phyloP scores from a whole-genome alignment of 768 basidiomycete genomes.

The Calocera cornea region DNA sequence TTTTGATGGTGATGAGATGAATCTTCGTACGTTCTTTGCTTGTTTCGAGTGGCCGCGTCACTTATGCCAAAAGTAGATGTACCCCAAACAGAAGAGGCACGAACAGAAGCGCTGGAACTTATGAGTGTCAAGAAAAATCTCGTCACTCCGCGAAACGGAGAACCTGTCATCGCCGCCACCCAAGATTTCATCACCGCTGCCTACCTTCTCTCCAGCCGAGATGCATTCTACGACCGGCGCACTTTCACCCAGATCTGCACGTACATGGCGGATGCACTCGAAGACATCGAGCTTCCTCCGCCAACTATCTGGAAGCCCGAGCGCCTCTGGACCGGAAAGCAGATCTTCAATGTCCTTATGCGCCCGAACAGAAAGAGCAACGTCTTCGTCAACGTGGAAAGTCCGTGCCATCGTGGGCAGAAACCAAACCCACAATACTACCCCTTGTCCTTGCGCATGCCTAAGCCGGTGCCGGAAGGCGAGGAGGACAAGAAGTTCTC shows the following conservation, averaged over 20 bases:
- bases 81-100: conserved; percentile 95
- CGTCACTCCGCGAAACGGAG: conserved; percentile 94
- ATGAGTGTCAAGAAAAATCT: conserved; percentile 97
- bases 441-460: conserved; percentile 21
- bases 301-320: conserved; percentile 89
- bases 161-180: conserved; percentile 97
- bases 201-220: conserved; percentile 83
- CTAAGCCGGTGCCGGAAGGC: not conserved
- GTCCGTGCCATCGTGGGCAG: conserved; percentile 82
- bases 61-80: conserved; percentile 49
- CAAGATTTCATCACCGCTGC: conserved; percentile 99
- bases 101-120: conserved; percentile 90
- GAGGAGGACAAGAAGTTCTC: conserved; percentile 27
- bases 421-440: conserved; percentile 53
- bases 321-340: conserved; percentile 94
- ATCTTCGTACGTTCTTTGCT: conserved; percentile 56
- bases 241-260: conserved; percentile 96
- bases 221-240: conserved; percentile 82
- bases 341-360: conserved; percentile 96
- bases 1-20: conserved; percentile 99
- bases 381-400: conserved; percentile 87
- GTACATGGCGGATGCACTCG: conserved; percentile 79
- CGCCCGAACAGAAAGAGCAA: conserved; percentile 73
- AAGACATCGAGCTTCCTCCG: conserved; percentile 90
- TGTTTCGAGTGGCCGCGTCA: not conserved